Base-by-base conservation (phyloP, 139 green algal species). In the Deuterostichococcus epilithicus region DNA sequence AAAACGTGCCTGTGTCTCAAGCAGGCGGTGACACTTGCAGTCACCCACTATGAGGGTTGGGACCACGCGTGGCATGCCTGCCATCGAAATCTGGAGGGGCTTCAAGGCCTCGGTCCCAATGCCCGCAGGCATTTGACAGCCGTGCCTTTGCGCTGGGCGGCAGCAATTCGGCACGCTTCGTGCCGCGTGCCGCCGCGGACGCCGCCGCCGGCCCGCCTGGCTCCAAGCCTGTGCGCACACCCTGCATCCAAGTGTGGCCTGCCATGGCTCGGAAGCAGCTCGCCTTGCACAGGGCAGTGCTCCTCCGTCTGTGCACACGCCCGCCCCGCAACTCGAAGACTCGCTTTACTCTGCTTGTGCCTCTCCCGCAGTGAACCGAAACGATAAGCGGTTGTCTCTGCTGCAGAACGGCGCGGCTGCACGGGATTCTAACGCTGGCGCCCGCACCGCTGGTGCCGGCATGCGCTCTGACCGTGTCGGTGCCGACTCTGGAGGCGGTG, bases 81-180 rank as follows among this genome's bases (percentile, higher is more conserved):
- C 26, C 68, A 42, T 35, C 5, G 33, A 73, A 22, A n/a, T n/a
- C n/a, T n/a, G n/a, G n/a, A n/a, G n/a, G n/a, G n/a, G n/a, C n/a
- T n/a, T n/a, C 68, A 38, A 33, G 26, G 6, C n/a, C 68, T 52
- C 30, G 45, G 33, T 32, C 68, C 47, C 30, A 39, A 47, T 69
- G 2, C 26, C 15, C 72, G 60, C 78, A 82, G 78, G 66, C 42
- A 0, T 95, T 94, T 83, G 91, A 95, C 80, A 84, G 87, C 25
- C 78, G 81, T 45, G 79, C 81, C 32, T 94, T 95, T 75, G 91
- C 85, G 3, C 73, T 95, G 20, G 91, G 91, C 36, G 78, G 83
- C 69, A 76, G 65, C 15, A 68, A 77, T 5, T 82, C 78, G 35
- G 44, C 58, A 32, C 65, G 78, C 65, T 82, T 82, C 36, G 45